Conservation (phyloP, 225 moss, liverwort and hornwort genomes). For the Physcomitrium patens region DNA sequence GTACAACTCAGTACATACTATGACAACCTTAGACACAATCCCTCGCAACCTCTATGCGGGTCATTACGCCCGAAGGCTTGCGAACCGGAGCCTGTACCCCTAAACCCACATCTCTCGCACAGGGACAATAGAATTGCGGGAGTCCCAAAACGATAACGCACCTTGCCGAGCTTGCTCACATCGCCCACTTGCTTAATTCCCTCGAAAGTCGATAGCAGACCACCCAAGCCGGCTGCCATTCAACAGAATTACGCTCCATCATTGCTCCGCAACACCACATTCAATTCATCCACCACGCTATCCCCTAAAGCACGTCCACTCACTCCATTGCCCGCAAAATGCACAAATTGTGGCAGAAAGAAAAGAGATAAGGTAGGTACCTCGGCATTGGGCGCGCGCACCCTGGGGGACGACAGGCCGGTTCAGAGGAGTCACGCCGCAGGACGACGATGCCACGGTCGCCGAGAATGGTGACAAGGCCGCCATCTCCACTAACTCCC, state of each 20-base stretch:
- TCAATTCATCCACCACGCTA: neutral
- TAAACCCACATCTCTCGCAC: no score
- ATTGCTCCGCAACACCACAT: neutral
- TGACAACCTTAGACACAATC: no score
- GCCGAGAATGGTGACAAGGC: conserved; percentile 38
- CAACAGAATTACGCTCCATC: conserved; percentile 19
- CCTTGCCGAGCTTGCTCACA: conserved; percentile 37
- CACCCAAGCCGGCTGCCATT: conserved; percentile 37
- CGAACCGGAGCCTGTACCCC: no score
- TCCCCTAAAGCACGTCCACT: neutral
- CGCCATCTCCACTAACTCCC: conserved; percentile 36
- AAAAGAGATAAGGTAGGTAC: conserved; percentile 6
- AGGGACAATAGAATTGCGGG: neutral
- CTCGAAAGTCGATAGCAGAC: conserved; percentile 36
- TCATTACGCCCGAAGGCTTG: no score
- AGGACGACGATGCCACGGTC: conserved; percentile 26
- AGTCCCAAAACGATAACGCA: neutral
- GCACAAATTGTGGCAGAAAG: neutral
- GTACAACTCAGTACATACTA: no score
- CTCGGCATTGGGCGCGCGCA: conserved; percentile 55
- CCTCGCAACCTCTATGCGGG: no score
- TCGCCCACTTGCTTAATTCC: conserved; percentile 39
- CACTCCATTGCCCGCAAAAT: conserved; percentile 1
- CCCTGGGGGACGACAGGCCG: conserved; percentile 40
- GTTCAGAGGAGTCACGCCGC: conserved; percentile 23